A percentile compares a stretch with the other conserved stretches of the same genome.
phyloP scores from a whole-genome alignment of 2,329 filamentous ascomycete genomes.

The Fusarium nodosum region DNA sequence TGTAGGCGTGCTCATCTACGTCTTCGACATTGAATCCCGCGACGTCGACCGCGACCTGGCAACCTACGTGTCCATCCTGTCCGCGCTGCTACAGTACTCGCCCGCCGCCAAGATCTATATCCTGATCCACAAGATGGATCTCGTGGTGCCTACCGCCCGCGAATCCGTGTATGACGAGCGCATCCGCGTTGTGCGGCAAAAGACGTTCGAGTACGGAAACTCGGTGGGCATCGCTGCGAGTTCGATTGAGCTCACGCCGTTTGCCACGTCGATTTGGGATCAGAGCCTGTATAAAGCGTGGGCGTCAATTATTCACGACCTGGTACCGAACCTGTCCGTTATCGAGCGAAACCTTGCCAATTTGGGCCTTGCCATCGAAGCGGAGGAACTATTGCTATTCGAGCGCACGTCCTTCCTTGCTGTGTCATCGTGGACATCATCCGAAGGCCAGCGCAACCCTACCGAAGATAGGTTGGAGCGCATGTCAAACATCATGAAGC shows the following conservation, averaged over 20 bases:
- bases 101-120: constrained; percentile 87
- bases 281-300: constrained; percentile 98
- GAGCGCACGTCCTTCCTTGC: constrained; percentile 96
- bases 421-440: constrained; percentile 89
- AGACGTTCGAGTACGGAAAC: constrained; percentile 70
- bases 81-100: constrained; percentile 88
- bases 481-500: constrained; percentile 97
- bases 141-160: constrained; percentile 84
- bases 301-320: constrained; percentile 97
- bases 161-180: constrained; percentile 88
- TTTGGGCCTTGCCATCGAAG: constrained; percentile 87
- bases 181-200: constrained; percentile 79
- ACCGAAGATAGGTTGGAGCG: constrained; percentile 93
- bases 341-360: constrained; percentile 89
- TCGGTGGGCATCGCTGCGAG: constrained; percentile 53
- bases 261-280: constrained; percentile 98
- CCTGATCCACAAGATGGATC: constrained; percentile 98
- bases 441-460: constrained; percentile 82
- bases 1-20: constrained; percentile 97
- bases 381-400: constrained; percentile 93
- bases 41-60: constrained; percentile 94
- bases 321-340: constrained; percentile 91
- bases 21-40: constrained; percentile 97
- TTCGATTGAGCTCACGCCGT: constrained; percentile 80
- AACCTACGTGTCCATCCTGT: constrained; percentile 91